These are phyloP conservation scores for Erodium trifolium DNA, from an alignment of 441 rosid genomes.

Conservation along the genomic window DNA sequence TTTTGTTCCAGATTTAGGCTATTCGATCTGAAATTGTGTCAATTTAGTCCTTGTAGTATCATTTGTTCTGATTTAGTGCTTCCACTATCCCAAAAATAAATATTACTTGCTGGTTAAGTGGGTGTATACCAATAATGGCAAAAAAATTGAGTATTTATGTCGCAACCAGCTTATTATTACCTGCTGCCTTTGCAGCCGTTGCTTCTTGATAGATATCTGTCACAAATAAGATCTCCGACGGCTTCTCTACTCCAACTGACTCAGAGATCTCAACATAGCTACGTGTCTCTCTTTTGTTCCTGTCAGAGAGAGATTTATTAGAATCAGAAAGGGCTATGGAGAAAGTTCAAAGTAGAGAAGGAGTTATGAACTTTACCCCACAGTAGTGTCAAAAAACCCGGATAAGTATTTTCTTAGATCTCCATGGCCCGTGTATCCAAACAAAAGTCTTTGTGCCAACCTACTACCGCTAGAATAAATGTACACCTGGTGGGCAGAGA, in stretches of 20 bases:
- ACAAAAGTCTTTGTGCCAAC: constrained; percentile 81
- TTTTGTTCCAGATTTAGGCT: too few species aligned
- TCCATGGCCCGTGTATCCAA: constrained; percentile 70
- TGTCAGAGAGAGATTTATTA: constrained; percentile 23
- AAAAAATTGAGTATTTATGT: too few species aligned
- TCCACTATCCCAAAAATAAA: too few species aligned
- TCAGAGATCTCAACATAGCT: constrained; percentile 71
- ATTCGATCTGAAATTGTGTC: too few species aligned
- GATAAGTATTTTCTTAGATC: constrained; percentile 74
- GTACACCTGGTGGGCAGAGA: constrained; percentile 46
- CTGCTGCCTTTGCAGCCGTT: constrained; percentile 76
- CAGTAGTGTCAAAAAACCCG: constrained; percentile 78
- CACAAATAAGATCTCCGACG: constrained; percentile 69
- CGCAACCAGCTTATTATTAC: constrained; percentile 22
- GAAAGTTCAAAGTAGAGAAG: background rate
- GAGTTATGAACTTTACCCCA: constrained; percentile 45
- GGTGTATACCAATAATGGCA: too few species aligned
- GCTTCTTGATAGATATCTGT: constrained; percentile 91
- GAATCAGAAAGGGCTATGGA: background rate
- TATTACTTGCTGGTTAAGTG: too few species aligned
- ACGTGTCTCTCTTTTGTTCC: constrained; percentile 65
- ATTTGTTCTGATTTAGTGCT: too few species aligned
- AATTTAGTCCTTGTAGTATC: too few species aligned
- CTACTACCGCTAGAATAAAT: constrained; percentile 97
- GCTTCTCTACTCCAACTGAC: constrained; percentile 66